A percentile compares a stretch with the other conserved stretches of the same genome.
phyloP scores from a whole-genome alignment of 345 rosid genomes.

The Eucalyptus erythrocorys region DNA sequence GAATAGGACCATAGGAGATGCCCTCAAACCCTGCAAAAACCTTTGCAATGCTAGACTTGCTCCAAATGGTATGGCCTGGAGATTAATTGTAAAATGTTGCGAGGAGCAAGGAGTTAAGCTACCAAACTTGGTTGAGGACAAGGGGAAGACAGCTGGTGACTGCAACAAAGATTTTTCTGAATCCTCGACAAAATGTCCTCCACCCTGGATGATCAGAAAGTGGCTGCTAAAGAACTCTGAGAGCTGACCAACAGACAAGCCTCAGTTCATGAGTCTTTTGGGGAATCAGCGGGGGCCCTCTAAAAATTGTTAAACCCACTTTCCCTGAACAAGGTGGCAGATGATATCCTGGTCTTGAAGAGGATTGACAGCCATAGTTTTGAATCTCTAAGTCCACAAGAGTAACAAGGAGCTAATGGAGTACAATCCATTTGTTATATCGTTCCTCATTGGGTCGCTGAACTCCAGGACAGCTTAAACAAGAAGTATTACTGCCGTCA shows the following conservation, averaged over 20 bases:
- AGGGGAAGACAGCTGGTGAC: slow-evolving; percentile 1
- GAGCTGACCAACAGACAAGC: slow-evolving; percentile 25
- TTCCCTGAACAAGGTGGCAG: not conserved
- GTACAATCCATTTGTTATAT: slow-evolving; percentile 22
- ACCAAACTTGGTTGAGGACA: not conserved
- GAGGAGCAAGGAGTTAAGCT: slow-evolving; percentile 10
- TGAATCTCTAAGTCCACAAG: slow-evolving; percentile 30
- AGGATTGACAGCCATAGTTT: slow-evolving; percentile 29
- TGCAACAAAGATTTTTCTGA: slow-evolving; percentile 1
- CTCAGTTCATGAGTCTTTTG: slow-evolving; percentile 14
- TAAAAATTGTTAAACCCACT: slow-evolving; percentile 23
- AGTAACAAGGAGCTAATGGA: slow-evolving; percentile 15
- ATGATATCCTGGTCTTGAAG: slow-evolving; percentile 19
- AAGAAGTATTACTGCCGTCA: slow-evolving; percentile 37
- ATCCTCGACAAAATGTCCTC: slow-evolving; percentile 33
- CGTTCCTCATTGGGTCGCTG: slow-evolving; percentile 25
- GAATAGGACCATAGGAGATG: slow-evolving; percentile 25
- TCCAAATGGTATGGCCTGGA: slow-evolving; percentile 24
- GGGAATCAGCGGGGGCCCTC: slow-evolving; percentile 14
- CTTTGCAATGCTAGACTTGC: slow-evolving; percentile 24
- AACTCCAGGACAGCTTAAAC: slow-evolving; percentile 21
- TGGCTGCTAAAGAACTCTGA: slow-evolving; percentile 41
- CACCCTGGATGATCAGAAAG: slow-evolving; percentile 22
- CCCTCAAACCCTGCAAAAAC: slow-evolving; percentile 26
- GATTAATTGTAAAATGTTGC: slow-evolving; percentile 44